A percentile compares a stretch with the other conserved stretches of the same genome.
phyloP scores from a whole-genome alignment of 345 rosid species.

The Heritiera littoralis region DNA sequence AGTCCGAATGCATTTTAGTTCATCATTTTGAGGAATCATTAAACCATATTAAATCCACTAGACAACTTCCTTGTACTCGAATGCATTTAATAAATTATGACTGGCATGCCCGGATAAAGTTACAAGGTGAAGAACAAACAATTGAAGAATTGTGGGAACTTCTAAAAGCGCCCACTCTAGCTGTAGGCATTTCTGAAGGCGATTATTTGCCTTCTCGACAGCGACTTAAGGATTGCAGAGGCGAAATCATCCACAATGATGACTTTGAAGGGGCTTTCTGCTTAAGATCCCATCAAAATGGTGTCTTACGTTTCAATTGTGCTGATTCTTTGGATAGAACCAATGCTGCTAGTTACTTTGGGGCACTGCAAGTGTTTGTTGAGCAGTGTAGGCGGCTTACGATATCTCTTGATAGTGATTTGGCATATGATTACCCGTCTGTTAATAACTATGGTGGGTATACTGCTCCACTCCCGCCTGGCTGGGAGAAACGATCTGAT shows the following conservation, averaged over 20 bases:
- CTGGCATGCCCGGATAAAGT: constrained; percentile 84
- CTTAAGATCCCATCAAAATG: constrained; percentile 93
- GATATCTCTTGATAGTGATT: constrained; percentile 86
- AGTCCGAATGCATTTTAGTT: constrained; percentile 86
- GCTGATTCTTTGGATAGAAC: constrained; percentile 98
- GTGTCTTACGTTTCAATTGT: constrained; percentile 93
- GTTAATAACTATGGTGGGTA: constrained; percentile 59
- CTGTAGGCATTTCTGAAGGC: constrained; percentile 86
- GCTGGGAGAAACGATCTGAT: constrained; percentile 97
- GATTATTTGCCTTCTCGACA: constrained; percentile 81
- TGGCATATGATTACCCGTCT: constrained; percentile 62
- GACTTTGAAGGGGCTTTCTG: constrained; percentile 88
- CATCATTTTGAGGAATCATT: constrained; percentile 89
- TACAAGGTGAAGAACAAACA: constrained; percentile 87
- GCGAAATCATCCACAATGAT: constrained; percentile 76
- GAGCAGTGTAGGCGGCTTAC: constrained; percentile 90
- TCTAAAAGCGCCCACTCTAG: constrained; percentile 68
- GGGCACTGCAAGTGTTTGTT: constrained; percentile 91
- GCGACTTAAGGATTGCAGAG: constrained; percentile 84
- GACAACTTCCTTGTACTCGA: constrained; percentile 72
- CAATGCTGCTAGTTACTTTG: constrained; percentile 96
- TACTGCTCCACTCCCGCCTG: constrained; percentile 89
- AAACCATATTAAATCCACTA: constrained; percentile 63
- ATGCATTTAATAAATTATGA: constrained; percentile 79
- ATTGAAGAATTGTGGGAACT: constrained; percentile 89